Conservation (phyloP, 805 yeast species). For the Candida vaughaniae region DNA sequence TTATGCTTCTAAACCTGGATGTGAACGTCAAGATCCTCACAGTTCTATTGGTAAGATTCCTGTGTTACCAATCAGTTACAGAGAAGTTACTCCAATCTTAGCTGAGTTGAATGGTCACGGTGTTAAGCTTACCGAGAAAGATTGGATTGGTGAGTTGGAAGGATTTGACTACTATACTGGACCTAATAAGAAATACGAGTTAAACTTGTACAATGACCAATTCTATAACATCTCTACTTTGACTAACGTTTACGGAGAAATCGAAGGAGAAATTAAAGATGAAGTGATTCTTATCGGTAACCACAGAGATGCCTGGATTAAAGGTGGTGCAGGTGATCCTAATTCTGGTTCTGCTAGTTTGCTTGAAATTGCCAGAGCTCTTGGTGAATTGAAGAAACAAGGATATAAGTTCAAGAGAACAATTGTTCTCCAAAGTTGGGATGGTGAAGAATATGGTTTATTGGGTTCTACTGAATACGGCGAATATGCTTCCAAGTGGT, state of each 20-base stretch:
- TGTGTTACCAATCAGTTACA: slow-evolving; percentile 42
- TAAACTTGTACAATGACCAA: slow-evolving; percentile 43
- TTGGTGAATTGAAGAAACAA: slow-evolving; percentile 33
- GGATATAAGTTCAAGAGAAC: slow-evolving; percentile 41
- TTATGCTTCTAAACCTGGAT: slow-evolving; percentile 52
- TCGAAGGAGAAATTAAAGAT: slow-evolving; percentile 37
- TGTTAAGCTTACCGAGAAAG: slow-evolving; percentile 21
- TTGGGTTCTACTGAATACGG: slow-evolving; percentile 59
- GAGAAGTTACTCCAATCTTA: slow-evolving; percentile 45
- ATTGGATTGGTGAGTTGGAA: slow-evolving; percentile 42
- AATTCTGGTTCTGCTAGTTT: slow-evolving; percentile 45
- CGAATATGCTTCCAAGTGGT: slow-evolving; percentile 42
- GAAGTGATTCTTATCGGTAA: slow-evolving; percentile 45
- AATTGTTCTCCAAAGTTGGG: slow-evolving; percentile 39
- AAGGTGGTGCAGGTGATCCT: slow-evolving; percentile 50
- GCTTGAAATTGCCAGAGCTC: slow-evolving; percentile 43
- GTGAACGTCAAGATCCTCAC: slow-evolving; percentile 33
- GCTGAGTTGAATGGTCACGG: slow-evolving; percentile 40
- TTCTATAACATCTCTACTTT: slow-evolving; percentile 39
- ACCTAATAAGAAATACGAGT: slow-evolving; percentile 32
- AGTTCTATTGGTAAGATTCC: slow-evolving; percentile 39
- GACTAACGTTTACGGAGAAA: slow-evolving; percentile 45
- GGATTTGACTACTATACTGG: slow-evolving; percentile 41
- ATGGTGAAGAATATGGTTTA: slow-evolving; percentile 50
- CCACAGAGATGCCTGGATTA: slow-evolving; percentile 49